These are phyloP conservation scores for Cyclotella baltica DNA, from an alignment of 108 stramenopile genomes.

Conservation along the genomic window DNA sequence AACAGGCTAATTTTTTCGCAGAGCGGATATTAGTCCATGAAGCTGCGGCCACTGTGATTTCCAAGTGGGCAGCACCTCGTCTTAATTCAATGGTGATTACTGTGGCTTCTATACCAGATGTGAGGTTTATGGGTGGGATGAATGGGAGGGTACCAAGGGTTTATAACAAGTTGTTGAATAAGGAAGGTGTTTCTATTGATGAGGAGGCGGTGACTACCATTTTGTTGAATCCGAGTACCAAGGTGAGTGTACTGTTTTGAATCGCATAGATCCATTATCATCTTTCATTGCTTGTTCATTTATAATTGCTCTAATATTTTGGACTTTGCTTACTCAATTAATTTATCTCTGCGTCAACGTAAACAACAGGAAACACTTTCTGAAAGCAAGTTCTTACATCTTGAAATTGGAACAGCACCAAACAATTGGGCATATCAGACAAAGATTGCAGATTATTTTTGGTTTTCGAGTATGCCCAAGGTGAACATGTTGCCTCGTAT, in stretches of 20 bases:
- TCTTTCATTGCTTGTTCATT: background rate
- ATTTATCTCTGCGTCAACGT: background rate
- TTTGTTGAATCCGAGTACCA: slow-evolving; percentile 79
- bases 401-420: slow-evolving; percentile 86
- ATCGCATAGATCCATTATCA: background rate
- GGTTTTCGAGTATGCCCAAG: slow-evolving; percentile 88
- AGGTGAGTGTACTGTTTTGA: background rate
- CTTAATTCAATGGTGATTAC: slow-evolving; percentile 67
- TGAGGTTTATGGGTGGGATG: slow-evolving; percentile 74
- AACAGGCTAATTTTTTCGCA: slow-evolving; percentile 72
- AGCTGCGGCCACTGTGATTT: slow-evolving; percentile 69
- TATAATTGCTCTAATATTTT: background rate
- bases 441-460: slow-evolving; percentile 85
- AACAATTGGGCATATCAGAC: slow-evolving; percentile 77
- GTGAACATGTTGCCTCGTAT: slow-evolving; percentile 83
- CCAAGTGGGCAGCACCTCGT: slow-evolving; percentile 62
- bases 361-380: slow-evolving; percentile 78
- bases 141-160: slow-evolving; percentile 84
- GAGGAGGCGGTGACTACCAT: slow-evolving; percentile 85
- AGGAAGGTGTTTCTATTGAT: slow-evolving; percentile 51
- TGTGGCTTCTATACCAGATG: slow-evolving; percentile 69
- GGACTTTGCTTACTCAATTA: background rate
- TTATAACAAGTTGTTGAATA: slow-evolving; percentile 43
- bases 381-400: slow-evolving; percentile 63
- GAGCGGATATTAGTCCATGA: slow-evolving; percentile 84